Percentiles rank a stretch among this genome's conserved stretches.
These are phyloP conservation scores for Umbelopsis vinacea DNA, from an alignment of 192 early-diverging fungal genomes.

Conservation along the genomic window DNA sequence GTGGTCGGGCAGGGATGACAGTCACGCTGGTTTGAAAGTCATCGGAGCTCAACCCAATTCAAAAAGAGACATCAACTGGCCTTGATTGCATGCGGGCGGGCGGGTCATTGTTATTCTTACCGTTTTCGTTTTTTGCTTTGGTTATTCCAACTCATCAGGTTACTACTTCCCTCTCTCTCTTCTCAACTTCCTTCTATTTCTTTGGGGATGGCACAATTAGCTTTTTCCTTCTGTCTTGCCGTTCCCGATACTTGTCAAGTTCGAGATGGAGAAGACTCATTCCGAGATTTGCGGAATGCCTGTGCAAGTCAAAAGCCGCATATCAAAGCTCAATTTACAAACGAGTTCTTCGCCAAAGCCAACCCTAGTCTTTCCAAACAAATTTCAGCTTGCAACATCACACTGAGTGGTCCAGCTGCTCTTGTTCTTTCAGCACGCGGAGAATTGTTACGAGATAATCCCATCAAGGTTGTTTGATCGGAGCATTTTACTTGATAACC, in stretches of 20 bases:
- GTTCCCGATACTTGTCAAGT: conserved; percentile 25
- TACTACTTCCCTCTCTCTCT: neutral
- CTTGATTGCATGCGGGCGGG: conserved; percentile 1
- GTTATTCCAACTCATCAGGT: conserved; percentile 4
- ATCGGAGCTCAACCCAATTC: conserved; percentile 24
- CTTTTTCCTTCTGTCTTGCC: conserved; percentile 22
- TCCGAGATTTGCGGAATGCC: conserved; percentile 20
- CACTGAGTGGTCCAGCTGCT: conserved; percentile 27
- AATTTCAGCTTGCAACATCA: conserved; percentile 28
- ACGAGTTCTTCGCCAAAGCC: conserved; percentile 7
- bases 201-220: conserved; percentile 22
- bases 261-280: conserved; percentile 9
- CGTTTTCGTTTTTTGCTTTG: conserved; percentile 11
- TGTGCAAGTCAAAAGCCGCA: conserved; percentile 10
- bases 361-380: conserved; percentile 13
- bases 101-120: conserved; percentile 21
- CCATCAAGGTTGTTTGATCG: conserved; percentile 30
- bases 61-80: conserved; percentile 24
- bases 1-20: neutral
- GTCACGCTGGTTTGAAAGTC: conserved; percentile 10
- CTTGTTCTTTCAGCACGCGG: conserved; percentile 22
- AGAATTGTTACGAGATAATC: conserved; percentile 32
- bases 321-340: neutral
- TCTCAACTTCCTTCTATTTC: conserved; percentile 16
- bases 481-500: conserved; percentile 5